phyloP scores from a whole-genome alignment of 2,329 filamentous ascomycete genomes.

The Aspergillus niger region DNA sequence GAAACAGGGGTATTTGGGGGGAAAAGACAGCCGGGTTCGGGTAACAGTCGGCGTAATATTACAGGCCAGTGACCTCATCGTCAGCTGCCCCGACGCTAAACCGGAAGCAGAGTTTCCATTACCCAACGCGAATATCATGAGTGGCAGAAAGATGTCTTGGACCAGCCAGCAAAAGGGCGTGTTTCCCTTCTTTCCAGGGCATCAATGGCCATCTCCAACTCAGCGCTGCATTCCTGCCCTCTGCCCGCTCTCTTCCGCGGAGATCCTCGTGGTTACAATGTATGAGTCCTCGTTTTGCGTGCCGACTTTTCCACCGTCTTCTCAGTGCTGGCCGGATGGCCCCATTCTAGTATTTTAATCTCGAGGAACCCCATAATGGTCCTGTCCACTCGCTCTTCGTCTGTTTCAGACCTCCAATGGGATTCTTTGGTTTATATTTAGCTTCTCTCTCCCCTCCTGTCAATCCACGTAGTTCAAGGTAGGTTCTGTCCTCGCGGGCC shows the following conservation, averaged over 20 bases:
- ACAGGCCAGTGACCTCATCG: slow-evolving; percentile 15
- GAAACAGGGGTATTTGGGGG: background rate
- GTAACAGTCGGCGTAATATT: slow-evolving; percentile 7
- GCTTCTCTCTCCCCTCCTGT: background rate
- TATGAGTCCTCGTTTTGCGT: slow-evolving; percentile 1
- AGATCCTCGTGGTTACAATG: slow-evolving; percentile 12
- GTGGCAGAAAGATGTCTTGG: slow-evolving; percentile 25
- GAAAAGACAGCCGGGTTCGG: background rate
- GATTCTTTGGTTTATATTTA: slow-evolving; percentile 8
- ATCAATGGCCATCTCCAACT: background rate
- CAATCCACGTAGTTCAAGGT: slow-evolving; percentile 6
- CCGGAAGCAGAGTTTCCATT: slow-evolving; percentile 35
- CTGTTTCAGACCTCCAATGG: slow-evolving; percentile 8
- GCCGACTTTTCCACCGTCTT: background rate
- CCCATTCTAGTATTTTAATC: background rate
- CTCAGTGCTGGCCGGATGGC: background rate
- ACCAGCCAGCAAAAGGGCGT: background rate
- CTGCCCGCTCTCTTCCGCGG: slow-evolving; percentile 9
- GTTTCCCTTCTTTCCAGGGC: background rate
- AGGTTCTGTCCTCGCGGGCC: background rate
- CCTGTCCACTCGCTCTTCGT: slow-evolving; percentile 5
- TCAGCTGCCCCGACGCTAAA: slow-evolving; percentile 27
- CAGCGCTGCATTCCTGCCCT: background rate
- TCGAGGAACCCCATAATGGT: slow-evolving; percentile 1
- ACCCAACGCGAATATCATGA: slow-evolving; percentile 39